Evolutionary conservation across 2,329 filamentous ascomycete genomes (phyloP).

Genomic region (Neonectria neomacrospora): DNA sequence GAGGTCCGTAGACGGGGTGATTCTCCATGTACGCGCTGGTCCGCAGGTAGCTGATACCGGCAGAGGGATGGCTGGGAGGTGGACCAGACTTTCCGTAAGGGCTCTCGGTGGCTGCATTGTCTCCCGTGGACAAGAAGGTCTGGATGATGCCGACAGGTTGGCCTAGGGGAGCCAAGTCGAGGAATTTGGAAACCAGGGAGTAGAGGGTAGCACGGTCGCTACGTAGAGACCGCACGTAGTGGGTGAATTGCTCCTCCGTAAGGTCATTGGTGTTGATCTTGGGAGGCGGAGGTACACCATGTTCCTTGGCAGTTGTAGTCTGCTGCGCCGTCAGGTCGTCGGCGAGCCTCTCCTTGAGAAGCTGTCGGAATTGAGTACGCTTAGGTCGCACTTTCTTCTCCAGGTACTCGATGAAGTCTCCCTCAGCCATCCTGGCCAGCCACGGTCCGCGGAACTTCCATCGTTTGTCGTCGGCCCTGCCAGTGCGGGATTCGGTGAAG

Average conservation of each 20-base stretch:
- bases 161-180: slow-evolving; percentile 68
- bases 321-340: slow-evolving; percentile 56
- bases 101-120: slow-evolving; percentile 45
- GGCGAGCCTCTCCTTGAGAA: slow-evolving; percentile 62
- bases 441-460: slow-evolving; percentile 77
- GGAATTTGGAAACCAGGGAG: slow-evolving; percentile 66
- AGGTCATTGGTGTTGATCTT: slow-evolving; percentile 52
- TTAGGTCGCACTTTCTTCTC: slow-evolving; percentile 63
- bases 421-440: slow-evolving; percentile 71
- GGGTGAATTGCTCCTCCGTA: slow-evolving; percentile 61
- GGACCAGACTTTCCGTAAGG: slow-evolving; percentile 66
- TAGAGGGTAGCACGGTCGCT: slow-evolving; percentile 62
- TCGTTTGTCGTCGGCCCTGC: slow-evolving; percentile 58
- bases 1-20: slow-evolving; percentile 70
- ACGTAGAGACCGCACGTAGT: slow-evolving; percentile 65
- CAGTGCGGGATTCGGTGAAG: slow-evolving; percentile 56
- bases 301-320: slow-evolving; percentile 53
- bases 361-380: slow-evolving; percentile 65
- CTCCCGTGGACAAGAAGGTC: slow-evolving; percentile 40
- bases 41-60: slow-evolving; percentile 70
- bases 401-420: slow-evolving; percentile 68
- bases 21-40: slow-evolving; percentile 66
- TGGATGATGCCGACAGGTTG: slow-evolving; percentile 45
- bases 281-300: slow-evolving; percentile 47
- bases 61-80: slow-evolving; percentile 71